Evolutionary conservation across 441 rosid genomes (phyloP), one percentile per base, ranked within the genome.

Genomic region (Melastoma candidum): DNA sequence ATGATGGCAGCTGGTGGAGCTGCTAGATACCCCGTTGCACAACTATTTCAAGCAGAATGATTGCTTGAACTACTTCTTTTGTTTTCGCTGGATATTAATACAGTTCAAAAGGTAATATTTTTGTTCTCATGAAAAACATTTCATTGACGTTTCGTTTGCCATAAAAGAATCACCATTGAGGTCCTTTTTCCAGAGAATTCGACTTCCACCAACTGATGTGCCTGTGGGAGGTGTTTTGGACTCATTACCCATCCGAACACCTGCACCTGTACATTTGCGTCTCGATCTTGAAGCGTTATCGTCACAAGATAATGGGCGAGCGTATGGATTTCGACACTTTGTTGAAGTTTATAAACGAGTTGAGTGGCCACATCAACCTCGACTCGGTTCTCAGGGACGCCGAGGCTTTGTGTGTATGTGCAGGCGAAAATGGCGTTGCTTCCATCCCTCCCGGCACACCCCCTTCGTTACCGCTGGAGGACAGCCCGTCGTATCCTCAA

Each of bases 51-150:
- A 72, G 84, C 86, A 87, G 81, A 87, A 83, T 48, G 97, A 94
- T 51, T 94, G 99, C 76, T 78, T 94, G 84, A 94, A 90, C 76
- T 94, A 83, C 70, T 94, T 94, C 94, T 90, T 94, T 72, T 94
- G 99, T 71, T 94, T 94, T 76, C 99, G 97, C 73, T 94, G 99
- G 99, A 63, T 87, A 68, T 78, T 94, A 41, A 85, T 90, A 63
- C 97, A 94, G 63, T 94, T 94, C 67, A 94, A 90, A 72, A 90
- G 99, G 99, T 52, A 52, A 52, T 29, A 29, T 29, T 32, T 46
- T 24, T 54, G 45, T 47, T 39, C 52, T 36, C 55, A 53, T 17
- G 22, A 32, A 26, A 22, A 11, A 22, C 58, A 9, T 61, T 65
- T 49, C 44, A 26, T 29, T 36, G 14, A 59, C 22, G 22, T 17